phyloP scores from a whole-genome alignment of 306 rosid genomes.

The Prunus dulcis region DNA sequence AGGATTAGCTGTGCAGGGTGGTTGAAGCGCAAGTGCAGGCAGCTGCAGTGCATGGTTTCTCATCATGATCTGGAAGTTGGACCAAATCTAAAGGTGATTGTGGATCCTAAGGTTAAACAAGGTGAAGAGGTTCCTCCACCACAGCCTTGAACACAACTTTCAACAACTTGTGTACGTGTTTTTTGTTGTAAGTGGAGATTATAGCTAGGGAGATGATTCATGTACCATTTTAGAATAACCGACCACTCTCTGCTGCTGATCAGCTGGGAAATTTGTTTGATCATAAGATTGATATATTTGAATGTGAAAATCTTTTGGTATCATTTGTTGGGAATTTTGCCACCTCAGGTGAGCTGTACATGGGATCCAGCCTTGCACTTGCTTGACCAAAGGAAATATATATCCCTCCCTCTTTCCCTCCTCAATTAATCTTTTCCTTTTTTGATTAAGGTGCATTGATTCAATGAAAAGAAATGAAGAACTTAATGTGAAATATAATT shows the following conservation, averaged over 20 bases:
- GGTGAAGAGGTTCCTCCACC: slow-evolving; percentile 25
- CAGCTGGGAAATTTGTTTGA: too few species aligned
- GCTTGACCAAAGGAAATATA: too few species aligned
- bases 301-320: too few species aligned
- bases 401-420: neutral
- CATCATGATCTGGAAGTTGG: slow-evolving; percentile 35
- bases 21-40: slow-evolving; percentile 37
- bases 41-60: neutral
- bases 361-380: neutral
- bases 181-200: too few species aligned
- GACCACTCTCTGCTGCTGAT: too few species aligned
- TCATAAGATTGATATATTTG: too few species aligned
- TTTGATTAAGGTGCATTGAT: neutral
- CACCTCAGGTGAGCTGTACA: slow-evolving; percentile 6
- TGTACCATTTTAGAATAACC: too few species aligned
- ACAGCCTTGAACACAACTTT: neutral
- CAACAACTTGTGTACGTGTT: too few species aligned
- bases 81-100: slow-evolving; percentile 27
- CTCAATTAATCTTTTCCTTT: neutral
- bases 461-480: neutral
- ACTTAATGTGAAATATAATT: neutral
- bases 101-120: slow-evolving; percentile 14
- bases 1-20: slow-evolving; percentile 37
- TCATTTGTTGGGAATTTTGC: too few species aligned
- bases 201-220: too few species aligned